These are phyloP conservation scores for Sutorius eximius DNA, from an alignment of 1,284 basidiomycete species.

Conservation along the genomic window DNA sequence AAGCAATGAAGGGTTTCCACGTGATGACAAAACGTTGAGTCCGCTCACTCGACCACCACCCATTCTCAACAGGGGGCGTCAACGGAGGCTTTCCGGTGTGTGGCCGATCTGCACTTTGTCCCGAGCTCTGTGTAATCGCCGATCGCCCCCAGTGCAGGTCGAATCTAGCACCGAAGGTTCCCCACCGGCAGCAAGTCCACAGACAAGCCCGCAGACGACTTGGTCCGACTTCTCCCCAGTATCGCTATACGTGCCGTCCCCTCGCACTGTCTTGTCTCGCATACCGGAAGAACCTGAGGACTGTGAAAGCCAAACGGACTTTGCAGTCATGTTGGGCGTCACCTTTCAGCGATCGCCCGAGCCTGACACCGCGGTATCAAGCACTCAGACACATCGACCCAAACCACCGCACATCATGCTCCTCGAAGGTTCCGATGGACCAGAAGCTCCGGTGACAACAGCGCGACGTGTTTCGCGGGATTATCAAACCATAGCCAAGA, in stretches of 20 bases:
- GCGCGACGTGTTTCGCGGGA: background rate
- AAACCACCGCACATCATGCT: background rate
- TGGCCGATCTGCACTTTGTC: slow-evolving; percentile 29
- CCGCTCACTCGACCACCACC: slow-evolving; percentile 20
- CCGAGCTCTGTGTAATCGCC: slow-evolving; percentile 10
- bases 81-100: slow-evolving; percentile 14
- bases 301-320: slow-evolving; percentile 19
- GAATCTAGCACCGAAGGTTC: background rate
- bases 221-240: slow-evolving; percentile 34
- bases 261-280: slow-evolving; percentile 22
- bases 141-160: slow-evolving; percentile 5
- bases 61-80: slow-evolving; percentile 13
- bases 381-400: background rate
- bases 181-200: slow-evolving; percentile 2
- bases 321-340: slow-evolving; percentile 10
- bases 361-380: slow-evolving; percentile 3
- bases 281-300: slow-evolving; percentile 36
- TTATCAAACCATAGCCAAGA: background rate
- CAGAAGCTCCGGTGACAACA: background rate
- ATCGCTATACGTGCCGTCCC: slow-evolving; percentile 18
- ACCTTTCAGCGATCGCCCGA: slow-evolving; percentile 12
- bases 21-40: slow-evolving; percentile 16
- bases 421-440: background rate
- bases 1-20: slow-evolving; percentile 6
- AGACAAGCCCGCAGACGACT: slow-evolving; percentile 30